A percentile compares a stretch with the other conserved stretches of the same genome.
These are phyloP conservation scores for Melampsora abietis-canadensis DNA, from an alignment of 1,284 basidiomycete genomes.

Conservation along the genomic window DNA sequence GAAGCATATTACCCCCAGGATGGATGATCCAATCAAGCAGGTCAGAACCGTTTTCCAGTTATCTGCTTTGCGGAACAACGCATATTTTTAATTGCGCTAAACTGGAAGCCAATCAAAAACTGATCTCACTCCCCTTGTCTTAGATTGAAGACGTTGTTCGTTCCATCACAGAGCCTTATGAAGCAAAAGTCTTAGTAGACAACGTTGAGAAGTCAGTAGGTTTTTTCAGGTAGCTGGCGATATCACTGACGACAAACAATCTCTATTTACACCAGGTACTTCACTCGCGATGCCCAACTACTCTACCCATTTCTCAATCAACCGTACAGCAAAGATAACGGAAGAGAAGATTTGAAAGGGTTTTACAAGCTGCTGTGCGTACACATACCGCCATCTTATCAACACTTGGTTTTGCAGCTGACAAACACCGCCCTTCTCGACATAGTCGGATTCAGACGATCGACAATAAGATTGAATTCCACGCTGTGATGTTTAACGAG, in stretches of 20 bases:
- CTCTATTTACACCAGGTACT: constrained; percentile 7
- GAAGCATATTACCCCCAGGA: background rate
- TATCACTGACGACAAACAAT: too few relatives aligned
- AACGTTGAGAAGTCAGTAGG: constrained; percentile 27
- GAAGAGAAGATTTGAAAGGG: constrained; percentile 17
- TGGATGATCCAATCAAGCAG: background rate
- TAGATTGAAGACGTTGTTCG: constrained; percentile 27
- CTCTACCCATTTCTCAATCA: constrained; percentile 29
- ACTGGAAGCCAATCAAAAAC: too few relatives aligned
- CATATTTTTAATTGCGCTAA: too few relatives aligned
- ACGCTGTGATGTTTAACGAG: constrained; percentile 39
- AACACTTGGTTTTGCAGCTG: background rate
- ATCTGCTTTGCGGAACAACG: background rate
- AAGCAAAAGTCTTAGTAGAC: background rate
- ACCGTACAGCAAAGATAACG: constrained; percentile 9
- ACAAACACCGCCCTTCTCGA: background rate
- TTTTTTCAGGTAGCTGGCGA: too few relatives aligned
- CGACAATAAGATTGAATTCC: constrained; percentile 32
- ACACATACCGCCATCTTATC: background rate
- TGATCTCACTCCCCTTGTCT: too few relatives aligned
- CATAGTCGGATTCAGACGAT: constrained; percentile 23
- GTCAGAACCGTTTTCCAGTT: background rate
- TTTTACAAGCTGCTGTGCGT: constrained; percentile 30
- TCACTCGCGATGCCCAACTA: constrained; percentile 29
- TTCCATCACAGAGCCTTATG: constrained; percentile 20